Evolutionary conservation across 345 rosid genomes (phyloP), one percentile per base, ranked within the genome.

Genomic region (Limnanthes douglasii): DNA sequence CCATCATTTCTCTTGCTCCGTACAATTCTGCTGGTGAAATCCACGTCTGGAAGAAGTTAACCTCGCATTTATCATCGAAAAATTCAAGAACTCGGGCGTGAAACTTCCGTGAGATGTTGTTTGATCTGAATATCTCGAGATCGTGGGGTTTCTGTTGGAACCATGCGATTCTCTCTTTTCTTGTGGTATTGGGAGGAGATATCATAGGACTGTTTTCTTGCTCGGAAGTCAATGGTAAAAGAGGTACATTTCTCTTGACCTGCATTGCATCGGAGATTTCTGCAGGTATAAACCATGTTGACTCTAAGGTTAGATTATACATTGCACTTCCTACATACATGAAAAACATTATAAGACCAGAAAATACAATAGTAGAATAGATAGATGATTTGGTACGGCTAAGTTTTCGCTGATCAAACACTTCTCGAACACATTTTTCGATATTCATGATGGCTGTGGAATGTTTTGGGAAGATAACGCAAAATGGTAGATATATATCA

Each of bases 41-140:
- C 97, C 93, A 86, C 25, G 80, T 78, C 97, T 78, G 75, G 66
- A 69, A 86, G 53, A 79, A 69, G 43, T 50, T 66, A 31, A 68
- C 54, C 12, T 60, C 69, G n/a, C 94, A 82, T 2, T 40, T 28
- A 1, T 56, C 34, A 45, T 51, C 22, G 23, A 82, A 68, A 54
- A 80, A 78, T 11, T 60, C 40, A 8, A 60, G 22, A 44, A 69
- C 64, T 18, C 78, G 64, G 3, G 57, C 42, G 8, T 72, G 79
- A 35, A 82, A 86, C 39, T 48, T 39, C 58, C 29, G 19, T 14
- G 78, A 60, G 29, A 57, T 9, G 25, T 62, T 38, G 8, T 66
- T 55, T 15, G 94, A 66, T 58, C 40, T 59, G 52, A 86, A 60
- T 39, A 75, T 58, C 43, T 64, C 69, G 18, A 65, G 45, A 0